Evolutionary conservation across 2,329 filamentous ascomycete genomes (phyloP).

Genomic region (Alternaria metachromatica): DNA sequence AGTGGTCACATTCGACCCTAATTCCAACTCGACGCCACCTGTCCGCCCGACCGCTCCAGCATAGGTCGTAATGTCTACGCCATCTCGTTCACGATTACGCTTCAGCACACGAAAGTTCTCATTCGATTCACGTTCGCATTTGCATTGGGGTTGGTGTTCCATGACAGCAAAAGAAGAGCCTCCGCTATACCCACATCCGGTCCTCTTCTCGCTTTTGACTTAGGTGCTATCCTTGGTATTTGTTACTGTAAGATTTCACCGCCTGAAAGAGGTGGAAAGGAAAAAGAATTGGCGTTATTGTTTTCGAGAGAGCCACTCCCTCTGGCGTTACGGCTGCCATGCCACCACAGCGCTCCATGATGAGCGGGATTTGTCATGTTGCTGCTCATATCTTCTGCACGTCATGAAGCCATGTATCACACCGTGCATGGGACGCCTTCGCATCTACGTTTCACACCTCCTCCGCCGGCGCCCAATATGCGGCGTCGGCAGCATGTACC

Average conservation of each 20-base stretch:
- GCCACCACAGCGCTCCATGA: background rate
- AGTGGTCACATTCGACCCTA: conserved; percentile 14
- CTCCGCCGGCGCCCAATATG: background rate
- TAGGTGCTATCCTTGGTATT: background rate
- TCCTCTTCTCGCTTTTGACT: conserved; percentile 7
- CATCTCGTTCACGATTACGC: conserved; percentile 1
- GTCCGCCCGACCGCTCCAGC: conserved; percentile 20
- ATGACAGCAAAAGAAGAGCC: conserved; percentile 21
- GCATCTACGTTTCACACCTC: conserved; percentile 6
- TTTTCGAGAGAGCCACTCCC: conserved; percentile 1
- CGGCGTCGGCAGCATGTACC: conserved; percentile 9
- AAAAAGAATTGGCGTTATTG: conserved; percentile 15
- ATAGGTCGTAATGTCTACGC: conserved; percentile 7
- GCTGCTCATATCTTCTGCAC: background rate
- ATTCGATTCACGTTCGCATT: conserved; percentile 19
- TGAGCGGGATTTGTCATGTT: conserved; percentile 6
- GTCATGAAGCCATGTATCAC: conserved; percentile 16
- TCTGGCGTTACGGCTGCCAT: background rate
- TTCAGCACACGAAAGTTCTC: conserved; percentile 8
- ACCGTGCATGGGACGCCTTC: conserved; percentile 11
- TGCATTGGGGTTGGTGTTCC: conserved; percentile 28
- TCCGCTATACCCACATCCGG: conserved; percentile 29
- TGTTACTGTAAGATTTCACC: background rate
- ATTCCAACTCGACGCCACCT: conserved; percentile 16
- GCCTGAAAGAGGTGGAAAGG: conserved; percentile 7